phyloP scores from a whole-genome alignment of 345 rosid genomes.

The Bruguiera gymnorhiza region DNA sequence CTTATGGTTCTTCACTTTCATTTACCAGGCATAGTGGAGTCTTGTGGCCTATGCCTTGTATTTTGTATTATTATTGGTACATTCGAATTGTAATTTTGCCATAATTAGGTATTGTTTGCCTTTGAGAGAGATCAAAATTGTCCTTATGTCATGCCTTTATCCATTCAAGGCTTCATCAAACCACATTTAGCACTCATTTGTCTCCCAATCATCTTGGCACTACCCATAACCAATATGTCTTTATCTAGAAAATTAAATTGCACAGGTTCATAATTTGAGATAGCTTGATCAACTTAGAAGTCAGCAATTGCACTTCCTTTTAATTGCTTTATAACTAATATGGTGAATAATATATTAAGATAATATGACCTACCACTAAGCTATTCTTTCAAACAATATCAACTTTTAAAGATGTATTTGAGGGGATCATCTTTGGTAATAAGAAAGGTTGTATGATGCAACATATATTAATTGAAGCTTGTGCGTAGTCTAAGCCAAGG shows the following conservation, averaged over 20 bases:
- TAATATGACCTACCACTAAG: background rate
- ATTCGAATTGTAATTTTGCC: fast-evolving
- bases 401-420: too few species aligned
- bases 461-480: too few species aligned
- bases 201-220: too few species aligned
- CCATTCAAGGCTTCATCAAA: too few species aligned
- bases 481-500: background rate
- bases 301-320: background rate
- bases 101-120: background rate
- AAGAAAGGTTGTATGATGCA: too few species aligned
- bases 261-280: background rate
- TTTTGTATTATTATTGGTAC: background rate
- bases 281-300: background rate
- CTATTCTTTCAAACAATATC: too few species aligned
- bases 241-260: background rate
- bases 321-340: background rate
- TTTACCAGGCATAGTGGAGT: background rate
- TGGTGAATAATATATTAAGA: background rate
- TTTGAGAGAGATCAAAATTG: background rate
- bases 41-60: background rate
- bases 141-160: too few species aligned
- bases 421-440: background rate
- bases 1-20: background rate
- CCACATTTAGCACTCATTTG: too few species aligned
- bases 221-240: too few species aligned